phyloP scores from a whole-genome alignment of 352 stramenopile genomes.

The Globisporangium camurandrum region DNA sequence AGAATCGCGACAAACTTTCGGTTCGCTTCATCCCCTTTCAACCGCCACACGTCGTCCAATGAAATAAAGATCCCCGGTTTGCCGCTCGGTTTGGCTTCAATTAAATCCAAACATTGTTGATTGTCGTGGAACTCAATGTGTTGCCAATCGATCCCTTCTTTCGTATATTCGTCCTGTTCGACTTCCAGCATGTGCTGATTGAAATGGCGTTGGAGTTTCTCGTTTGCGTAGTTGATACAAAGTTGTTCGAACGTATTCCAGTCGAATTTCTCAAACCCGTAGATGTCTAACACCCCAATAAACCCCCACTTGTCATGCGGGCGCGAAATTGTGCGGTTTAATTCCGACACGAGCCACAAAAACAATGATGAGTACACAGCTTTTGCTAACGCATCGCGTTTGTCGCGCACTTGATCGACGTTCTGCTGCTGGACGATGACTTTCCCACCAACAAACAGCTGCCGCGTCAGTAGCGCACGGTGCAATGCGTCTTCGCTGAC shows the following conservation, averaged over 20 bases:
- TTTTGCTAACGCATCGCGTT: slow-evolving; percentile 88
- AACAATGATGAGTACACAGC: slow-evolving; percentile 91
- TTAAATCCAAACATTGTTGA: slow-evolving; percentile 89
- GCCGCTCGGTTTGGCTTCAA: slow-evolving; percentile 87
- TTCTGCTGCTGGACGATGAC: slow-evolving; percentile 88
- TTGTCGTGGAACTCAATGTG: slow-evolving; percentile 93
- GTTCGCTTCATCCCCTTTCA: slow-evolving; percentile 91
- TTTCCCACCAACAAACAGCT: slow-evolving; percentile 85
- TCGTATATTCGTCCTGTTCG: slow-evolving; percentile 96
- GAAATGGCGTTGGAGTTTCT: slow-evolving; percentile 91
- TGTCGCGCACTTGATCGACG: slow-evolving; percentile 81
- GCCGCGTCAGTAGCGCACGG: slow-evolving; percentile 70
- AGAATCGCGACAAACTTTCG: slow-evolving; percentile 88
- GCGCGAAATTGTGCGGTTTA: slow-evolving; percentile 87
- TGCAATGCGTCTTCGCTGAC: slow-evolving; percentile 70
- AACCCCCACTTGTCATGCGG: slow-evolving; percentile 83
- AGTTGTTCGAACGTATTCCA: slow-evolving; percentile 95
- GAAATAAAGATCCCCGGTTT: slow-evolving; percentile 92
- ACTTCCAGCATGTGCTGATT: slow-evolving; percentile 96
- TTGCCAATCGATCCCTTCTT: slow-evolving; percentile 92
- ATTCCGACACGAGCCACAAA: slow-evolving; percentile 83
- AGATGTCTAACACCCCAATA: slow-evolving; percentile 97
- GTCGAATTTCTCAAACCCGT: slow-evolving; percentile 96
- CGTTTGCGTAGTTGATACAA: slow-evolving; percentile 96
- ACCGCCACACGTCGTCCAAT: slow-evolving; percentile 93